These are phyloP conservation scores for Coniochaeta prunicola DNA, from an alignment of 2,329 filamentous ascomycete species.

Conservation along the genomic window DNA sequence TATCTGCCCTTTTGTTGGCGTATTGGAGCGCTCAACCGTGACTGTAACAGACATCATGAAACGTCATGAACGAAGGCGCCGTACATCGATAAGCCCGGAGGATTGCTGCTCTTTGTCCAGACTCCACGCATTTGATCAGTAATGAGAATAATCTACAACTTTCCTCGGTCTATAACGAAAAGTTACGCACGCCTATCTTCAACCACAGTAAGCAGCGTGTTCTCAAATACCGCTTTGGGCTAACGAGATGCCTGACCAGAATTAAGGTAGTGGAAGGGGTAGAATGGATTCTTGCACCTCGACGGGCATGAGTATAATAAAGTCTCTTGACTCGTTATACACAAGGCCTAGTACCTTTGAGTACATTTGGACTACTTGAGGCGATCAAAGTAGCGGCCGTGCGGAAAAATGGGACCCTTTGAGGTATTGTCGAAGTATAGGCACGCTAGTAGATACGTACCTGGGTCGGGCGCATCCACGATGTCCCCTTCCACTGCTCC, in stretches of 20 bases:
- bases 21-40: too few species aligned
- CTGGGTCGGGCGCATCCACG: neutral
- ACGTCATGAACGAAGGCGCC: neutral
- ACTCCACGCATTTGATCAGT: neutral
- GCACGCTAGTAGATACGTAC: neutral
- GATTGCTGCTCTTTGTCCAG: neutral
- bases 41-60: too few species aligned
- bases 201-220: too few species aligned
- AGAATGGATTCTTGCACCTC: neutral
- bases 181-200: too few species aligned
- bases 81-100: neutral
- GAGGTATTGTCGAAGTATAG: neutral
- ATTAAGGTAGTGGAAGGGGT: neutral
- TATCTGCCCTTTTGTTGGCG: too few species aligned
- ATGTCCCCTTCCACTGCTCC: neutral
- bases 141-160: neutral
- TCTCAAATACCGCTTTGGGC: too few species aligned
- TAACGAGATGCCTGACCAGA: too few species aligned
- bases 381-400: neutral
- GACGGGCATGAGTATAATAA: neutral
- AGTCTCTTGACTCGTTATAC: neutral
- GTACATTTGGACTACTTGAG: neutral
- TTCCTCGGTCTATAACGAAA: too few species aligned
- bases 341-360: neutral
- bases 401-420: neutral